Evolutionary conservation across 805 yeast species (phyloP).

Genomic region (Metschnikowia hibisci): DNA sequence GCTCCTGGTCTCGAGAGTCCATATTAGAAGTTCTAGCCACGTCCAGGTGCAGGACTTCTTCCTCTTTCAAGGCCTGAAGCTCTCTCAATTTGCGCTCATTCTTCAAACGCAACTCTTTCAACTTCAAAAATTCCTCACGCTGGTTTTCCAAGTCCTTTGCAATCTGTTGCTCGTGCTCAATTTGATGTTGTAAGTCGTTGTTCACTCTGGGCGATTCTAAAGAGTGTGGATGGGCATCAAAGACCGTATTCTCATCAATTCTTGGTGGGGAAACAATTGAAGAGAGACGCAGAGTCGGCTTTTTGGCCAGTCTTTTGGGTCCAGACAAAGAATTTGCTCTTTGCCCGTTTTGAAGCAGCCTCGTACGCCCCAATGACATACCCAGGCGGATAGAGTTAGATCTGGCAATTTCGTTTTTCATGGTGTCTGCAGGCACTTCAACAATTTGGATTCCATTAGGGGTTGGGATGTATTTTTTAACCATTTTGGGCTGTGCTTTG

Average conservation of each 20-base stretch:
- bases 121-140: conserved; percentile 33
- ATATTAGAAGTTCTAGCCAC: neutral
- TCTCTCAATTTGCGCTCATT: conserved; percentile 26
- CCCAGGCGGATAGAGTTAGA: conserved; percentile 38
- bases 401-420: conserved; percentile 36
- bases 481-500: conserved; percentile 36
- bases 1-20: neutral
- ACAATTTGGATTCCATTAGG: conserved; percentile 65
- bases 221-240: conserved; percentile 22
- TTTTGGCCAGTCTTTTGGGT: conserved; percentile 6
- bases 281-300: conserved; percentile 15
- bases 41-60: conserved; percentile 7
- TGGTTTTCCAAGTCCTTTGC: conserved; percentile 37
- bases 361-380: conserved; percentile 23
- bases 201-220: conserved; percentile 10
- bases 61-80: conserved; percentile 16
- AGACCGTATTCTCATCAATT: conserved; percentile 16
- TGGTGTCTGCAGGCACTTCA: conserved; percentile 57
- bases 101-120: conserved; percentile 25
- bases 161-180: conserved; percentile 36
- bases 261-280: conserved; percentile 14
- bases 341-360: conserved; percentile 15
- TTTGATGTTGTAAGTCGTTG: conserved; percentile 30
- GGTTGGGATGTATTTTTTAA: conserved; percentile 70
- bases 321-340: conserved; percentile 25